Evolutionary conservation across 805 yeast genomes (phyloP).

Genomic region (Osmozyma mogii): DNA sequence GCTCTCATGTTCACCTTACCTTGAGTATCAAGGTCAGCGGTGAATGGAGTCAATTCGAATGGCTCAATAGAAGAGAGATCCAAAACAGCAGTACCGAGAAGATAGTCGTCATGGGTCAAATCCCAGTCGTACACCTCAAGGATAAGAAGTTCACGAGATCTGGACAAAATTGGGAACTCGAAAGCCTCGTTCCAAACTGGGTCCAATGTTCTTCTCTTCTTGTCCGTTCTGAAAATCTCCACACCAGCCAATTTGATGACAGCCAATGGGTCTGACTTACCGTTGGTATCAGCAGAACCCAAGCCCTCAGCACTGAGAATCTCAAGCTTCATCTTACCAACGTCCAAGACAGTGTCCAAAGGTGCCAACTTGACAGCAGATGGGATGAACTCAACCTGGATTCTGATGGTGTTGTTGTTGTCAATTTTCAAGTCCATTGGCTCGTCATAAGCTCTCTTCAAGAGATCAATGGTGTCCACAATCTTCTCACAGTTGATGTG

Average conservation of each 20-base stretch:
- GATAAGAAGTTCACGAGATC: constrained; percentile 43
- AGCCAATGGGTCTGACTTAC: constrained; percentile 69
- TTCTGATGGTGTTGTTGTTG: constrained; percentile 27
- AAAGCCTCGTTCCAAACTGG: constrained; percentile 74
- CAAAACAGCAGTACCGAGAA: constrained; percentile 44
- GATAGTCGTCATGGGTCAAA: constrained; percentile 60
- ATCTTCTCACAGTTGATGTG: constrained; percentile 46
- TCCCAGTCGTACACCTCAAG: constrained; percentile 70
- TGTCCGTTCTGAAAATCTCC: constrained; percentile 49
- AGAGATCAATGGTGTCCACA: constrained; percentile 45
- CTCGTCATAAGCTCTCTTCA: constrained; percentile 39
- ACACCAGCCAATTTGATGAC: constrained; percentile 46
- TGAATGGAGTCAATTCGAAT: constrained; percentile 35
- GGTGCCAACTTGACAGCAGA: constrained; percentile 44
- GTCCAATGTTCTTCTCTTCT: constrained; percentile 55
- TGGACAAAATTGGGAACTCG: constrained; percentile 53
- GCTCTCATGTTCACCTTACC: constrained; percentile 52
- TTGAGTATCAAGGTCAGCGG: constrained; percentile 51
- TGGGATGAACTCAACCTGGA: constrained; percentile 58
- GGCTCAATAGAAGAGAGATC: constrained; percentile 46
- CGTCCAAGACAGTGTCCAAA: constrained; percentile 58
- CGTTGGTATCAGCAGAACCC: constrained; percentile 58
- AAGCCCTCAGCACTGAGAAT: constrained; percentile 49
- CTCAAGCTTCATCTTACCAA: constrained; percentile 54
- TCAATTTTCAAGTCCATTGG: constrained; percentile 41